Conservation (phyloP, 140 eudicot genomes). For the Ambrosia hybrid region DNA sequence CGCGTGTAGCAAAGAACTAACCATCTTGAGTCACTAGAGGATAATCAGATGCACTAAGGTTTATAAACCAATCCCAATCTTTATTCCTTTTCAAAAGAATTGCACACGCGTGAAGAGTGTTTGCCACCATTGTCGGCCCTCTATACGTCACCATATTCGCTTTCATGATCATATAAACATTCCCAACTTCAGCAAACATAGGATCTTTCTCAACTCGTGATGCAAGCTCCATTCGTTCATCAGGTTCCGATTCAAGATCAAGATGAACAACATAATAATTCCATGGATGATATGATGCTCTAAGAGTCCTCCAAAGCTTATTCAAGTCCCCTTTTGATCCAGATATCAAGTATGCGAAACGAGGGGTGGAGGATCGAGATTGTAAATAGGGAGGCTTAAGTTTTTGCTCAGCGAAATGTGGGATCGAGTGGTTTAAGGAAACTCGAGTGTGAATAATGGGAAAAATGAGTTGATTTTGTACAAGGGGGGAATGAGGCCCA, state of each 20-base stretch:
- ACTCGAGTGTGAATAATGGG: slow-evolving; percentile 42
- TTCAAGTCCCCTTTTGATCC: slow-evolving; percentile 85
- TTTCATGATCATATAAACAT: slow-evolving; percentile 65
- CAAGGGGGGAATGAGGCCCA: slow-evolving; percentile 73
- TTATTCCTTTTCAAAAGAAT: slow-evolving; percentile 63
- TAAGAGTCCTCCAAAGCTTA: slow-evolving; percentile 83
- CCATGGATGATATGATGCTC: slow-evolving; percentile 74
- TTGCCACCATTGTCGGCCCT: slow-evolving; percentile 94
- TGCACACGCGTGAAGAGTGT: slow-evolving; percentile 94
- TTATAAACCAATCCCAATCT: slow-evolving; percentile 97
- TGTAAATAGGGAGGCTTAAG: slow-evolving; percentile 36
- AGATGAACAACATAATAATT: slow-evolving; percentile 79
- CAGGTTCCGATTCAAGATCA: slow-evolving; percentile 68
- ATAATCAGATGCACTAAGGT: slow-evolving; percentile 95
- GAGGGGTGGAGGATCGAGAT: slow-evolving; percentile 51
- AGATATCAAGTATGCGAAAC: slow-evolving; percentile 77
- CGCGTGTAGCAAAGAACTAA: slow-evolving; percentile 35
- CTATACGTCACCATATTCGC: slow-evolving; percentile 93
- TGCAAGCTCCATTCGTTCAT: slow-evolving; percentile 80
- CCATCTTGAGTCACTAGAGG: slow-evolving; percentile 97
- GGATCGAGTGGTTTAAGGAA: slow-evolving; percentile 43
- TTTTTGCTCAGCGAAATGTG: slow-evolving; percentile 52
- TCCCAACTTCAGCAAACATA: slow-evolving; percentile 58
- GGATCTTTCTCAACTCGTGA: slow-evolving; percentile 64
- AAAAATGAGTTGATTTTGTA: slow-evolving; percentile 60